Percentiles rank a stretch among this genome's conserved stretches.
phyloP scores from a whole-genome alignment of 768 basidiomycete genomes.

The Hygrocybe coccinea region DNA sequence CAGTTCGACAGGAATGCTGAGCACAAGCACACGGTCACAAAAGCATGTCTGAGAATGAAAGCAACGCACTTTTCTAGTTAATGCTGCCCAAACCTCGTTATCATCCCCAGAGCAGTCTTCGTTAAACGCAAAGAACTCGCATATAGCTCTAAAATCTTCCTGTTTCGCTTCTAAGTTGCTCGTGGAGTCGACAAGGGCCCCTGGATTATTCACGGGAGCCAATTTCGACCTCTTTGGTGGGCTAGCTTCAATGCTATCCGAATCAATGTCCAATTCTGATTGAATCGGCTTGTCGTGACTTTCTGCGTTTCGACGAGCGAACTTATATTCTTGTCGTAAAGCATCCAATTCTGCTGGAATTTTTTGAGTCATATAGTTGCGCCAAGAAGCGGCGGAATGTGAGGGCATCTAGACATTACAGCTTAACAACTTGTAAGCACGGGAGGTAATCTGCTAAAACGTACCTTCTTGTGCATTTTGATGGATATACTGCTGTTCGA shows the following conservation, averaged over 20 bases:
- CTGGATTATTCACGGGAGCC: neutral
- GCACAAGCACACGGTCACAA: neutral
- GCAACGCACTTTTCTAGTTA: constrained; percentile 44
- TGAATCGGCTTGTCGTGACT: constrained; percentile 15
- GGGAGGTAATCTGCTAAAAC: constrained; percentile 1
- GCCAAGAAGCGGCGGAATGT: constrained; percentile 52
- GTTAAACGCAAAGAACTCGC: constrained; percentile 50
- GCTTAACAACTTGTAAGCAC: neutral
- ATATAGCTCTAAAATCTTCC: constrained; percentile 49
- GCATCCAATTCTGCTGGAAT: constrained; percentile 40
- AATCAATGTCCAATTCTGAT: constrained; percentile 3
- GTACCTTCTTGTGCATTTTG: constrained; percentile 45
- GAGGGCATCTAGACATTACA: constrained; percentile 49
- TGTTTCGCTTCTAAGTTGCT: constrained; percentile 14
- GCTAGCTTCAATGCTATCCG: constrained; percentile 10
- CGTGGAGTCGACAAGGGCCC: neutral
- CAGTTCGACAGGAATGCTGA: constrained; percentile 11
- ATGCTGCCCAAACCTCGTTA: constrained; percentile 45
- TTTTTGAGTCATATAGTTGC: constrained; percentile 29
- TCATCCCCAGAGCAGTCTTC: constrained; percentile 42
- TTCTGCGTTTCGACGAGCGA: constrained; percentile 44
- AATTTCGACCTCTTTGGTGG: constrained; percentile 6
- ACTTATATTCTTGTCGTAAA: constrained; percentile 46
- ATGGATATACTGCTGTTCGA: constrained; percentile 34
- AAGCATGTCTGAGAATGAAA: constrained; percentile 1